A percentile compares a stretch with the other conserved stretches of the same genome.
Evolutionary conservation across 495 filamentous ascomycete species (phyloP).

Genomic region (Lasiosphaeria miniovina): DNA sequence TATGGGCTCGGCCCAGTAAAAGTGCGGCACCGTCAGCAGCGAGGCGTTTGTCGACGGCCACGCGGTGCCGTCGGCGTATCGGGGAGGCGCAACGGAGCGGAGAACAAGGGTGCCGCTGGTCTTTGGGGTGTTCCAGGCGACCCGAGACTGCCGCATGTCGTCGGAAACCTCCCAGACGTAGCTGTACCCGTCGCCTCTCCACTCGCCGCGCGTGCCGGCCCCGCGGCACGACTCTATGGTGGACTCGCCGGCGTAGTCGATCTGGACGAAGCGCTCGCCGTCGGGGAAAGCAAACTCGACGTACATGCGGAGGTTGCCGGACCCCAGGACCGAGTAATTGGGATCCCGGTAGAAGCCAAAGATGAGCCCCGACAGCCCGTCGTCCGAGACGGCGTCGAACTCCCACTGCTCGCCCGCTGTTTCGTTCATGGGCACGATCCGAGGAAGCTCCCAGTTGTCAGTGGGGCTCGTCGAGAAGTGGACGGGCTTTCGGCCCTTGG

Average conservation of each 20-base stretch:
- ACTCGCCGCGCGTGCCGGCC: constrained; percentile 10
- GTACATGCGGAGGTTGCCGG: constrained; percentile 12
- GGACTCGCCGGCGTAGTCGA: constrained; percentile 12
- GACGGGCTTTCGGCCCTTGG: constrained; percentile 12
- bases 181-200: constrained; percentile 8
- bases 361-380: constrained; percentile 9
- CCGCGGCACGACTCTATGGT: constrained; percentile 10
- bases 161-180: constrained; percentile 12
- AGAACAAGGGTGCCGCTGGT: constrained; percentile 4
- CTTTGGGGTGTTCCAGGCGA: constrained; percentile 8
- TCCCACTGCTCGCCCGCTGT: constrained; percentile 16
- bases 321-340: constrained; percentile 11
- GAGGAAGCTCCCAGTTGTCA: constrained; percentile 11
- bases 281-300: constrained; percentile 11
- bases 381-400: constrained; percentile 14
- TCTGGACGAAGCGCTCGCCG: constrained; percentile 12
- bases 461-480: constrained; percentile 10
- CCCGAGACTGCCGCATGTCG: constrained; percentile 2
- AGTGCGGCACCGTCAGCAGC: constrained; percentile 13
- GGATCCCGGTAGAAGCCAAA: constrained; percentile 16
- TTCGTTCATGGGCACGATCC: constrained; percentile 12
- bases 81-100: constrained; percentile 7
- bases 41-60: constrained; percentile 10
- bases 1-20: constrained; percentile 13
- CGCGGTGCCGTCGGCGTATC: constrained; percentile 10